phyloP scores from a whole-genome alignment of 345 rosid species.

The Eucalyptus albens region DNA sequence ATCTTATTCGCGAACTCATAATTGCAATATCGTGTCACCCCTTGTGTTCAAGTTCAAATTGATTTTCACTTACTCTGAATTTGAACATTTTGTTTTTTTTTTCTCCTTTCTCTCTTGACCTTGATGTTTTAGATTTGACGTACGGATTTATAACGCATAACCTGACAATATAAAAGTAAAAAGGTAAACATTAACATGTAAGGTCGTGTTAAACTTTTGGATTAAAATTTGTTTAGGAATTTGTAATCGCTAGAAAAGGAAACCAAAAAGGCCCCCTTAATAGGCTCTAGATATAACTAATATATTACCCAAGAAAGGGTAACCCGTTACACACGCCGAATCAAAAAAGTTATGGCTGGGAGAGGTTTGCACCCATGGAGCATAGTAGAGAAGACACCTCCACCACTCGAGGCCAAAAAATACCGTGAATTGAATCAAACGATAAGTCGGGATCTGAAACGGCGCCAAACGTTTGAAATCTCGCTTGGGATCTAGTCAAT shows the following conservation, averaged over 20 bases:
- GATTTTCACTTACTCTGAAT: too few species aligned
- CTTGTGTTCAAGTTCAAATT: too few species aligned
- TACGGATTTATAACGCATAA: too few species aligned
- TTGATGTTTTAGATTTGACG: too few species aligned
- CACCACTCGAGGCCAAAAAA: background rate
- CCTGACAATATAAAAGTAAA: too few species aligned
- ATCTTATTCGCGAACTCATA: too few species aligned
- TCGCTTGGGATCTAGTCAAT: background rate
- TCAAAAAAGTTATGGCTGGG: background rate
- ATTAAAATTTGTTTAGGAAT: too few species aligned
- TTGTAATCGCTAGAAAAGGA: too few species aligned
- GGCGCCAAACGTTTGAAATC: background rate
- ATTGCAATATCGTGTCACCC: too few species aligned
- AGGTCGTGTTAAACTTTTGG: too few species aligned
- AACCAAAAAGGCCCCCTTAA: background rate
- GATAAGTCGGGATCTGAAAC: background rate
- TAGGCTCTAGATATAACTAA: background rate
- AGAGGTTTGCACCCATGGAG: background rate
- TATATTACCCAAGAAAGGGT: background rate
- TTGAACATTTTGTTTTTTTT: background rate
- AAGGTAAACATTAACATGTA: too few species aligned
- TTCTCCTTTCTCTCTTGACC: too few species aligned
- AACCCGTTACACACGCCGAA: background rate
- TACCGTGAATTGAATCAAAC: background rate
- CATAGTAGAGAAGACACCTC: background rate